phyloP scores from a whole-genome alignment of 305 asterid species.

The Rubia balearica region DNA sequence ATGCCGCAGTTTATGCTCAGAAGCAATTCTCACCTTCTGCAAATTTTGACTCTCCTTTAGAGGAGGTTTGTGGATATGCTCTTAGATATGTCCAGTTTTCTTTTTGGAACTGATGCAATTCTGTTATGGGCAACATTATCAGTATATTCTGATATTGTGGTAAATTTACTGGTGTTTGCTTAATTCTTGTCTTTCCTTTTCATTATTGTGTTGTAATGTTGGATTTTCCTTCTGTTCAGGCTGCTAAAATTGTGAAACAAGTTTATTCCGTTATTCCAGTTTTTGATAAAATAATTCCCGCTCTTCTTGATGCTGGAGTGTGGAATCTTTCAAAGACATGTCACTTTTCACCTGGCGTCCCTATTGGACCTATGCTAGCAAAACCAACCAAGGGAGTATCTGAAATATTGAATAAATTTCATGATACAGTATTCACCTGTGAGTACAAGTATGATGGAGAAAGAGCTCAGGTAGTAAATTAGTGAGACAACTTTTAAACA shows the following conservation, averaged over 20 bases:
- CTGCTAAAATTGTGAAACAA: conserved; percentile 84
- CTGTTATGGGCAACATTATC: background rate
- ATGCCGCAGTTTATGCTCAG: conserved; percentile 67
- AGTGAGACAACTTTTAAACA: background rate
- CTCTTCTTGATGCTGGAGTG: conserved; percentile 81
- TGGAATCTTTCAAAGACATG: conserved; percentile 85
- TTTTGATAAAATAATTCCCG: conserved; percentile 73
- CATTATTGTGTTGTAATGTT: conserved; percentile 9
- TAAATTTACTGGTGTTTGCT: background rate
- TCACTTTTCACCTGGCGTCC: conserved; percentile 82
- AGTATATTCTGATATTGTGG: background rate
- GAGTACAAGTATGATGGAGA: conserved; percentile 99
- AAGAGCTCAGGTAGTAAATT: conserved; percentile 81
- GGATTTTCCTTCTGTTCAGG: conserved; percentile 40
- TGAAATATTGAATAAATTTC: conserved; percentile 90
- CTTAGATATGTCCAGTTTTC: conserved; percentile 11
- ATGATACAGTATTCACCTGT: conserved; percentile 80
- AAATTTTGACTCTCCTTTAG: conserved; percentile 55
- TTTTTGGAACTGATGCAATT: background rate
- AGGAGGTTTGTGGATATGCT: conserved; percentile 42
- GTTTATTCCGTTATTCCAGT: conserved; percentile 90
- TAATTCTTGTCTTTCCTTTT: background rate
- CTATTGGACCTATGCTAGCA: conserved; percentile 96
- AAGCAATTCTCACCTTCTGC: conserved; percentile 53
- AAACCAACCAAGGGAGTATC: conserved; percentile 93